These are phyloP conservation scores for Xylaria acuta DNA, from an alignment of 495 filamentous ascomycete species.

Conservation along the genomic window DNA sequence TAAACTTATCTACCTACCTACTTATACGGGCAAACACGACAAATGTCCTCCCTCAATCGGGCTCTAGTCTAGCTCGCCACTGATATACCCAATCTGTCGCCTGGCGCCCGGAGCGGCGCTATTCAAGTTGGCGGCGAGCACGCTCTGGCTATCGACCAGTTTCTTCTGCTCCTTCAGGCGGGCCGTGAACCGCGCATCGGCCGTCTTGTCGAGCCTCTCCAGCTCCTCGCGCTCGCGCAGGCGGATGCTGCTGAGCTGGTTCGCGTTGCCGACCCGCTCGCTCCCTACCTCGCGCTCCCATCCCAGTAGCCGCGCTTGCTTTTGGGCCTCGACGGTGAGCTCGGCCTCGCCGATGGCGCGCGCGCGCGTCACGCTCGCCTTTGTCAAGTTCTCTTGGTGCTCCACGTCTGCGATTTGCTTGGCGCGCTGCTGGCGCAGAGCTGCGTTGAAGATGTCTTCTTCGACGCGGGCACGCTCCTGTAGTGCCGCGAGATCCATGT, in stretches of 20 bases:
- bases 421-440: constrained; percentile 41
- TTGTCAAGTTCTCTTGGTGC: constrained; percentile 49
- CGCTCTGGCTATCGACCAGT: constrained; percentile 53
- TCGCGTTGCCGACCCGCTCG: constrained; percentile 46
- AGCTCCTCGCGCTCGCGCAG: constrained; percentile 51
- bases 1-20: no score
- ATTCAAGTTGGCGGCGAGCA: constrained; percentile 46
- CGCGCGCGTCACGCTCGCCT: constrained; percentile 46
- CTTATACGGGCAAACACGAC: neutral
- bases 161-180: constrained; percentile 53
- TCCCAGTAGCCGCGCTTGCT: constrained; percentile 40
- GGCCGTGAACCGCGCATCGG: constrained; percentile 43
- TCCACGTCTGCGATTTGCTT: constrained; percentile 37
- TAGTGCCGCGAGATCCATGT: constrained; percentile 35
- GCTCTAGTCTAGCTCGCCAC: constrained; percentile 38
- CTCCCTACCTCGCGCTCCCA: constrained; percentile 47
- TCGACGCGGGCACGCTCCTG: constrained; percentile 44
- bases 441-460: constrained; percentile 44
- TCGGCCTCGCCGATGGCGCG: constrained; percentile 49
- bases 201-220: constrained; percentile 45
- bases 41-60: neutral
- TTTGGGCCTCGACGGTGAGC: constrained; percentile 45
- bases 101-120: constrained; percentile 40
- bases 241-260: constrained; percentile 48
- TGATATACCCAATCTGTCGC: constrained; percentile 55